Base-by-base conservation (phyloP, 2,329 filamentous ascomycete genomes). In the Parastagonospora avenae region DNA sequence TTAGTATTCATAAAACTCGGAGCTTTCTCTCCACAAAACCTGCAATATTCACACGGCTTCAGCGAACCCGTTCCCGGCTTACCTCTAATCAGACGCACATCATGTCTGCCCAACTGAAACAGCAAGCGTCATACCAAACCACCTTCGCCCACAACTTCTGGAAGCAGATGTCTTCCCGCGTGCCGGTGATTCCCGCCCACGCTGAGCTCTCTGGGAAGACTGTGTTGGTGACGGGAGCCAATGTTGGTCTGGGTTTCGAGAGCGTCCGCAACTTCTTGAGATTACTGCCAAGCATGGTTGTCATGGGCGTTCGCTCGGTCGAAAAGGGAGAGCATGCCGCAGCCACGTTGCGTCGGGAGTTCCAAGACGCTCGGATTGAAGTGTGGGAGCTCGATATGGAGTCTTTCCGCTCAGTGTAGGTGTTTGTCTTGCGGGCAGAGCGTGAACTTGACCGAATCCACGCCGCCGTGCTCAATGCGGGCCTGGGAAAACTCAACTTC, bases 381-480 rank as follows among this genome's bases (percentile, higher is more conserved):
- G 55, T 71, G 7, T 67, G 63, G 66, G 32, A 52, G 5, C 49
- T 70, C 11, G 68, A 70, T 28, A 62, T 71, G 57, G 16, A 47
- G 6, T 62, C 59, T 1, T 63, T 61, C 42, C 52, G 55, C 4
- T 64, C 59, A 0, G 59, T 70, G 19, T 46, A 57, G 28, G 48
- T 43, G 0, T 71, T 71, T 40, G 62, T 52, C 2, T 10, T 41
- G 9, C 41, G 51, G 16, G 56, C 50, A 31, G 38, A 54, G 16
- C 37, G 9, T 12, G 49, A 40, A 8, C 40, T 67, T 4, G 30
- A 38, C 5, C 42, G 44, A 3, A 33, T 70, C 7, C 56, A 70
- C 29, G 60, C 64, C 0, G 67, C 58, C 4, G 68, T 76, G 27
- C 54, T 76, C 4, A 76, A 76, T n/a, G 73, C 72, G 4, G 74